Evolutionary conservation across 768 basidiomycete species (phyloP), one percentile per base, ranked within the genome.

Genomic region (Kwoniella dendrophila): DNA sequence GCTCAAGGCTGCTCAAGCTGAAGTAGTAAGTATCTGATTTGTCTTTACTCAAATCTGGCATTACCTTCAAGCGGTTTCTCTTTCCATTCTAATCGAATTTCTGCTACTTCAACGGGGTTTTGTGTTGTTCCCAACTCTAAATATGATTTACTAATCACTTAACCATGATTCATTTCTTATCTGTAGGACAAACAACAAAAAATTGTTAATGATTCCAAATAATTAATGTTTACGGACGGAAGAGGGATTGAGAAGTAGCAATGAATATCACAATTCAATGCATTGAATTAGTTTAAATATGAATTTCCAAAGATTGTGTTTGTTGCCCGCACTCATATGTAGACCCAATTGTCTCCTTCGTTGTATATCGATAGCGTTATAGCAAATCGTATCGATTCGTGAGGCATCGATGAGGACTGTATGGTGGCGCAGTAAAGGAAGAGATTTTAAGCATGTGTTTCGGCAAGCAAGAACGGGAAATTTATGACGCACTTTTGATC

Each of bases 1-100:
- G 63, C 44, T 69, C 48, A 54, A 56, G 32, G 50, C 41, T 2
- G 74, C 71, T 51, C 65, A 73, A 61, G 74, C 72, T 45, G 69
- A 76, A 48, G 51, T 66, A 41, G 74, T 76, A 50, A 68, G 74
- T 75, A 10, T 50, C 24, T 20, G 48, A 18, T 20, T 32, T 2
- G 18, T 22, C 24, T 50, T 24, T 24, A 7, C 7, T 50, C 8
- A n/a, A 30, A 8, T 32, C 29, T 4, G 8, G 24, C 20, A n/a
- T 4, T 10, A 32, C 50, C 16, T 30, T 12, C 33, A 30, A 16
- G 22, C 34, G 30, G 10, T 33, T 36, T 8, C 18, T 4, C 24
- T 38, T 29, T 27, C 38, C n/a, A 41, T 7, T 26, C 24, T 38
- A 7, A 26, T 10, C 20, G 10, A 26, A 8, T 38, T 8, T 38